These are phyloP conservation scores for Chrysopogon serrulatus DNA, from an alignment of 176 grass and related monocot genomes.

Conservation along the genomic window DNA sequence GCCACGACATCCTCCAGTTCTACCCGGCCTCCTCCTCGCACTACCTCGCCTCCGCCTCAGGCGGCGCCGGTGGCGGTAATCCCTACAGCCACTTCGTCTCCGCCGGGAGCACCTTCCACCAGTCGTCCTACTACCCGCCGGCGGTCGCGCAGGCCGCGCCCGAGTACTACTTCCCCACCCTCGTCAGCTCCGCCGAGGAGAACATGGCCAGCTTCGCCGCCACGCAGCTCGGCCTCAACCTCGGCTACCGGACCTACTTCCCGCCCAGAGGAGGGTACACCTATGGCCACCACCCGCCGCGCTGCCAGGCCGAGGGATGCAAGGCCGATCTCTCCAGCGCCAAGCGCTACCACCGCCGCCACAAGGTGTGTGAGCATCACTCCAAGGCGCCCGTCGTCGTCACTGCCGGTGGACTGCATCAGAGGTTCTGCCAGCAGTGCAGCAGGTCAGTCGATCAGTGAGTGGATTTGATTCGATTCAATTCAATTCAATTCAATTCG, in stretches of 20 bases:
- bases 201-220: conserved; percentile 59
- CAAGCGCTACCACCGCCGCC: conserved; percentile 74
- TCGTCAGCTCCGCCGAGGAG: conserved; percentile 55
- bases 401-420: conserved; percentile 56
- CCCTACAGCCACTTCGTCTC: conserved; percentile 16
- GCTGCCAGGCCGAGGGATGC: conserved; percentile 73
- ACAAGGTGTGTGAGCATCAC: conserved; percentile 87
- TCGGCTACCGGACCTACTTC: conserved; percentile 64
- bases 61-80: neutral
- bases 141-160: conserved; percentile 1
- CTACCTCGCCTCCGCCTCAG: conserved; percentile 31
- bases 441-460: conserved; percentile 46
- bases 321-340: conserved; percentile 68
- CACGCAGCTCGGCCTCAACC: conserved; percentile 63
- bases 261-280: conserved; percentile 45
- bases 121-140: conserved; percentile 33
- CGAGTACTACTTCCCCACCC: conserved; percentile 52
- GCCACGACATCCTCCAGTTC: conserved; percentile 54
- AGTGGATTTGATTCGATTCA: neutral
- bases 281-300: conserved; percentile 61
- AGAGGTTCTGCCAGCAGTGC: conserved; percentile 90
- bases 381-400: conserved; percentile 66
- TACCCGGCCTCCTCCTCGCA: conserved; percentile 34
- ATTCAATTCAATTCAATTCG: neutral
- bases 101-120: neutral